Base-by-base conservation (phyloP, 345 rosid genomes). In the Erucastrum elatum region DNA sequence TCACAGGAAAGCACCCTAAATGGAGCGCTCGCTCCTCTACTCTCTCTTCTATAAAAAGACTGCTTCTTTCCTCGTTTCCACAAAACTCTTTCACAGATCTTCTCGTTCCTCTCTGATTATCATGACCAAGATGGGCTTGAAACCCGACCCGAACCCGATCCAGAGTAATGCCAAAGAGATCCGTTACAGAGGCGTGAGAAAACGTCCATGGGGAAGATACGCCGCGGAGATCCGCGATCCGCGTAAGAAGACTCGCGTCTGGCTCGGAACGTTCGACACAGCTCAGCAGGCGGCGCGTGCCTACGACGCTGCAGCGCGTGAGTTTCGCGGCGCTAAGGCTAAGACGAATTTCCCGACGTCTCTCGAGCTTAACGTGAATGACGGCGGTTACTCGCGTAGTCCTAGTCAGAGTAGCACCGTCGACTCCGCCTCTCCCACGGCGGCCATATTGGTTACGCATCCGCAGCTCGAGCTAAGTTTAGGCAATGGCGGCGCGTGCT, bases 141-240 rank as follows among this genome's bases (percentile, higher is more conserved):
- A 29, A 74, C 63, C 82, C 21, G 37, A 3, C 44, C 72, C 73
- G 33, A 76, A 33, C 37, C 77, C 56, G 25, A 37, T 13, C 7
- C 69, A 62, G 68, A 6, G 64, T 4, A 77, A 75, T 68, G 29
- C 34, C n/a, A 78, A 70, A 51, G 97, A 90, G 87, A 77, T 85
- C 75, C 90, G 91, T 17, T 94, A 76, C 84, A 83, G 98, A 17
- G 98, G 98, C 64, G 98, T 94, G 1, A 75, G 98, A 53, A 94
- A 89, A 84, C 87, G 98, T 29, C 98, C 98, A 0, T 94, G 98
- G 97, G 97, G 98, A 11, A 86, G 94, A 2, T 94, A 87, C 78
- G 97, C 98, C 0, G 96, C 98, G 11, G 98, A 94, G 94, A 94
- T 94, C 81, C 88, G 98, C 4, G 96, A 94, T 82, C 97, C 97